Conservation (phyloP, 495 filamentous ascomycete genomes). For the Trichoderma erinaceum region DNA sequence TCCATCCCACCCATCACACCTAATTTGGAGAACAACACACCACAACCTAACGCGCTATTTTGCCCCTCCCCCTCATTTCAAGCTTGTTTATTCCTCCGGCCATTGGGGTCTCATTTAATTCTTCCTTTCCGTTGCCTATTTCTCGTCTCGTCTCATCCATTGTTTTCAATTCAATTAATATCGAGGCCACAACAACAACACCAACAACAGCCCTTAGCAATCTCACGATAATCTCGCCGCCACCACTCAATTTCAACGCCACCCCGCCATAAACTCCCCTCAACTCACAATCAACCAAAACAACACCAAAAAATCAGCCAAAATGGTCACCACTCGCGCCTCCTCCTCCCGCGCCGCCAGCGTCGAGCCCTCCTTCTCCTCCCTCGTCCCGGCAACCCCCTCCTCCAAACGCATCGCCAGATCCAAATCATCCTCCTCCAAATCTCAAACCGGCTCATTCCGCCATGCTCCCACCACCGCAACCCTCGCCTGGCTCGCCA, state of each 20-base stretch:
- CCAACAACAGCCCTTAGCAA: too few relatives aligned
- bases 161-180: too few relatives aligned
- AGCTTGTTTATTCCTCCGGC: too few relatives aligned
- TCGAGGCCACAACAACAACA: too few relatives aligned
- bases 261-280: slow-evolving; percentile 13
- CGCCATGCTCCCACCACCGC: slow-evolving; percentile 58
- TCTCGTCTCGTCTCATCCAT: too few relatives aligned
- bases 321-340: slow-evolving; percentile 15
- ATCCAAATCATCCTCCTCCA: slow-evolving; percentile 3
- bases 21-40: too few relatives aligned
- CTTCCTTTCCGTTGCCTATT: too few relatives aligned
- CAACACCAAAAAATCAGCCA: slow-evolving; percentile 4
- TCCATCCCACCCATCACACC: too few relatives aligned
- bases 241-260: not conserved
- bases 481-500: slow-evolving; percentile 64
- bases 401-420: not conserved
- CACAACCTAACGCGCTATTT: slow-evolving; percentile 1
- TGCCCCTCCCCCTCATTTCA: slow-evolving; percentile 1
- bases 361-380: slow-evolving; percentile 5
- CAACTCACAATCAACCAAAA: slow-evolving; percentile 10
- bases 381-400: slow-evolving; percentile 6
- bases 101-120: too few relatives aligned
- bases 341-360: slow-evolving; percentile 13
- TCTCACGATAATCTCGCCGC: too few relatives aligned
- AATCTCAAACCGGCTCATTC: slow-evolving; percentile 42